Percentiles rank a stretch among this genome's conserved stretches.
phyloP scores from a whole-genome alignment of 2,329 filamentous ascomycete genomes.

The Diaporthe humulicola region DNA sequence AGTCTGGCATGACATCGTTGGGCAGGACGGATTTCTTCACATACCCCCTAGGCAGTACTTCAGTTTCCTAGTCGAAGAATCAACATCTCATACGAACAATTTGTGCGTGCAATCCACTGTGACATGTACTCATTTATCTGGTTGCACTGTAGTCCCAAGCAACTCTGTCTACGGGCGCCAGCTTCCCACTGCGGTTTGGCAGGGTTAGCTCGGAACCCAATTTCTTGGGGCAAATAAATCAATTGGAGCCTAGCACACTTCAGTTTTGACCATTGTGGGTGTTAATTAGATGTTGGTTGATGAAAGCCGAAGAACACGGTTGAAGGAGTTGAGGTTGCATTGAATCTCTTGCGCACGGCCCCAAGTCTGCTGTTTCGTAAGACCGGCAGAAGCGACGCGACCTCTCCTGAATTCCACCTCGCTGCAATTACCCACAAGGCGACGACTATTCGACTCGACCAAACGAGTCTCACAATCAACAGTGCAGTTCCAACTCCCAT shows the following conservation, averaged over 20 bases:
- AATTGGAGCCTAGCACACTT: neutral
- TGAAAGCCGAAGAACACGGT: neutral
- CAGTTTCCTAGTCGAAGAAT: conserved; percentile 45
- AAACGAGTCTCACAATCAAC: neutral
- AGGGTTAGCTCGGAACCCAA: neutral
- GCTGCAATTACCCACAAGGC: neutral
- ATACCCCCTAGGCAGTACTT: conserved; percentile 49
- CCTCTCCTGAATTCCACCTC: conserved; percentile 13
- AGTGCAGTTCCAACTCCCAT: neutral
- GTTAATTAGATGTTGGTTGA: neutral
- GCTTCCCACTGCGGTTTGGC: no score
- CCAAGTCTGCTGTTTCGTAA: conserved; percentile 7
- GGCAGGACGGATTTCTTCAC: conserved; percentile 39
- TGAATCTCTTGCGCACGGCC: conserved; percentile 1
- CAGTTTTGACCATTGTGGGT: no score
- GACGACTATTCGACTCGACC: neutral
- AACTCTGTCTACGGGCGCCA: no score
- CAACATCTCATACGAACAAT: conserved; percentile 17
- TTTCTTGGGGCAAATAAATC: no score
- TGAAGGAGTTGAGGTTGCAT: neutral
- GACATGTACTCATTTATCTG: neutral
- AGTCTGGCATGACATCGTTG: conserved; percentile 26
- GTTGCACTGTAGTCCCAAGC: no score
- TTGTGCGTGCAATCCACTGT: neutral
- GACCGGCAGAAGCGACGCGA: conserved; percentile 1